Evolutionary conservation across 495 filamentous ascomycete genomes (phyloP), one percentile per base, ranked within the genome.

Genomic region (Hapsidospora chrysogenum): DNA sequence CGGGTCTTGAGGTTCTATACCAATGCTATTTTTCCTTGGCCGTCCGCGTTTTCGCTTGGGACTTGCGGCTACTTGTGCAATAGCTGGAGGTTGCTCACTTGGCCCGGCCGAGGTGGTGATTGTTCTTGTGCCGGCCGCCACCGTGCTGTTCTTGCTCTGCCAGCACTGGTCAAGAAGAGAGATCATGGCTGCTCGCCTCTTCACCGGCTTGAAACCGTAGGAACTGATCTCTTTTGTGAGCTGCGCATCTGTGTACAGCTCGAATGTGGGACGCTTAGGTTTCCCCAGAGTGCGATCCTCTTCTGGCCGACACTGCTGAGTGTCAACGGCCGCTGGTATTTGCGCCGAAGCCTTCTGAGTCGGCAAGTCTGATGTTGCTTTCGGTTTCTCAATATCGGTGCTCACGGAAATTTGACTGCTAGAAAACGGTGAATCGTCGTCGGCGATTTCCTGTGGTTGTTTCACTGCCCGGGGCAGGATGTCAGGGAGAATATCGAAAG

Each of bases 201-300:
- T 83, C 0, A 86, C 57, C 1, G 76, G 57, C 48, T 89, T 92
- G 56, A 89, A 85, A 0, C 76, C 78, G 45, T 74, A 85, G 0
- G 61, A 58, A 3, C 64, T 45, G 25, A 87, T 50, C 41, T 76
- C 68, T 33, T 64, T 70, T 4, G 69, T 57, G 27, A 92, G 55
- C 35, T 80, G 64, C 10, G 62, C 52, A 39, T 79, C 76, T 11
- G 72, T 76, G 37, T 70, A 76, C 2, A 69, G 60, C 40, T 63
- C 61, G 38, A 68, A 87, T 27, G 20, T 21, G 28, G 27, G 27
- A 10, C 29, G 5, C n/a, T n/a, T n/a, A n/a, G n/a, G n/a, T n/a
- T n/a, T n/a, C n/a, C n/a, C n/a, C n/a, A n/a, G n/a, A n/a, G n/a
- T n/a, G n/a, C n/a, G n/a, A n/a, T n/a, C n/a, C n/a, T n/a, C n/a